phyloP scores from a whole-genome alignment of 192 early-diverging fungal species.

The Coemansia sp. region DNA sequence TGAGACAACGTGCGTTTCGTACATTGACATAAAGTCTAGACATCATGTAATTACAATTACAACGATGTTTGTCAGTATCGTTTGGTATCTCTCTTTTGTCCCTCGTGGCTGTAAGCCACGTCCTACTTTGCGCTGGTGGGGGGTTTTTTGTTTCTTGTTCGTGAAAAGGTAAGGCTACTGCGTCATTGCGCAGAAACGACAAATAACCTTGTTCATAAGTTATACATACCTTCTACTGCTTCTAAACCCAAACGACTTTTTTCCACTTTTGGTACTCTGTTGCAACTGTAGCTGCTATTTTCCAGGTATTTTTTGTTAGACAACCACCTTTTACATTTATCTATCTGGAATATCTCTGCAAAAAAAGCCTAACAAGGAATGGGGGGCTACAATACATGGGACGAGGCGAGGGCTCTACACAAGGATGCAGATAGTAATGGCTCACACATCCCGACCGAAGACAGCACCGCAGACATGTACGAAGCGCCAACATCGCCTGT shows the following conservation, averaged over 20 bases:
- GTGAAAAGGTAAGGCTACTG: background rate
- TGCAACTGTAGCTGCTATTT: background rate
- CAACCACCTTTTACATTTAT: background rate
- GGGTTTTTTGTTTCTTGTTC: background rate
- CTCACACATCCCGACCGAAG: background rate
- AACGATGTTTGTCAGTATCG: background rate
- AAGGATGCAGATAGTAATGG: background rate
- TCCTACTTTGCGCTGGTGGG: background rate
- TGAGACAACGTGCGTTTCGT: too few species aligned
- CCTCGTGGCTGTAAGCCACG: background rate
- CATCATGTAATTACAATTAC: too few species aligned
- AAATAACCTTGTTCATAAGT: conserved; percentile 1
- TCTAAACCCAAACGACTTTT: background rate
- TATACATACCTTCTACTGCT: conserved; percentile 3
- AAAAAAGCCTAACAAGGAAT: background rate
- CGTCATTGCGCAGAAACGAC: conserved; percentile 4
- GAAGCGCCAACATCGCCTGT: background rate
- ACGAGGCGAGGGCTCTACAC: background rate
- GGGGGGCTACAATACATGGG: background rate
- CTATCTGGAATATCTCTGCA: background rate
- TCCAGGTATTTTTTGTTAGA: background rate
- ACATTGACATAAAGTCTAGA: too few species aligned
- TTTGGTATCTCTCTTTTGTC: background rate
- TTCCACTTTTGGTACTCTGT: background rate
- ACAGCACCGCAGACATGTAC: background rate